A percentile compares a stretch with the other conserved stretches of the same genome.
These are phyloP conservation scores for Gigaspora rosea DNA, from an alignment of 192 early-diverging fungal genomes.

Conservation along the genomic window DNA sequence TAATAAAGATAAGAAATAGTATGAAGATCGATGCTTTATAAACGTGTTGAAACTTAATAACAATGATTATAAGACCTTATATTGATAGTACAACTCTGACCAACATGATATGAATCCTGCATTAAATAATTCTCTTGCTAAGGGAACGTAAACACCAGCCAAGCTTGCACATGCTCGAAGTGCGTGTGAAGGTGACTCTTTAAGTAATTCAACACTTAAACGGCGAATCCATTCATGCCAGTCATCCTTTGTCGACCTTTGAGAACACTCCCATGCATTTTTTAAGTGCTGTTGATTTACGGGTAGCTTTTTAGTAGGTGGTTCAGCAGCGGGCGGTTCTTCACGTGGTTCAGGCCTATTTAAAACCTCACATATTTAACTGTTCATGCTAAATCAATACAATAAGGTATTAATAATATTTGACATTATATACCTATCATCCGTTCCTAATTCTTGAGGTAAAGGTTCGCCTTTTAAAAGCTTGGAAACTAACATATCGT, in stretches of 20 bases:
- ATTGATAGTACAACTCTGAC: slow-evolving; percentile 86
- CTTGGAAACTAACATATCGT: slow-evolving; percentile 75
- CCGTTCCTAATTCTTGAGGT: slow-evolving; percentile 45
- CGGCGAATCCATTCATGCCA: slow-evolving; percentile 95
- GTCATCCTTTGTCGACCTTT: slow-evolving; percentile 87
- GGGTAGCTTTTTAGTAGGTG: slow-evolving; percentile 69
- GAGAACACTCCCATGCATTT: slow-evolving; percentile 85
- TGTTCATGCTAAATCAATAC: not conserved
- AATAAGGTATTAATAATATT: not conserved
- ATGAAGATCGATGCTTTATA: not conserved
- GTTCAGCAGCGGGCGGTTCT: slow-evolving; percentile 60
- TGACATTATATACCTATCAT: not conserved
- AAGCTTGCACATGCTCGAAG: slow-evolving; percentile 87
- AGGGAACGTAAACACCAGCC: slow-evolving; percentile 75
- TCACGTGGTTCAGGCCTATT: slow-evolving; percentile 42
- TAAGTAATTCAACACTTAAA: slow-evolving; percentile 87
- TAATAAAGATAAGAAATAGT: slow-evolving; percentile 2
- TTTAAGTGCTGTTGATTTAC: slow-evolving; percentile 86
- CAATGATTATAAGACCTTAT: slow-evolving; percentile 51
- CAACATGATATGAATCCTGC: slow-evolving; percentile 97
- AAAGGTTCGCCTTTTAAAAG: slow-evolving; percentile 77
- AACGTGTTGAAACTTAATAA: not conserved
- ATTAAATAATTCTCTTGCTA: slow-evolving; percentile 92
- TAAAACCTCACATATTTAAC: not conserved
- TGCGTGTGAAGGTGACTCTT: slow-evolving; percentile 95